These are phyloP conservation scores for Takashimella koratensis DNA, from an alignment of 1,284 basidiomycete genomes.

Conservation along the genomic window DNA sequence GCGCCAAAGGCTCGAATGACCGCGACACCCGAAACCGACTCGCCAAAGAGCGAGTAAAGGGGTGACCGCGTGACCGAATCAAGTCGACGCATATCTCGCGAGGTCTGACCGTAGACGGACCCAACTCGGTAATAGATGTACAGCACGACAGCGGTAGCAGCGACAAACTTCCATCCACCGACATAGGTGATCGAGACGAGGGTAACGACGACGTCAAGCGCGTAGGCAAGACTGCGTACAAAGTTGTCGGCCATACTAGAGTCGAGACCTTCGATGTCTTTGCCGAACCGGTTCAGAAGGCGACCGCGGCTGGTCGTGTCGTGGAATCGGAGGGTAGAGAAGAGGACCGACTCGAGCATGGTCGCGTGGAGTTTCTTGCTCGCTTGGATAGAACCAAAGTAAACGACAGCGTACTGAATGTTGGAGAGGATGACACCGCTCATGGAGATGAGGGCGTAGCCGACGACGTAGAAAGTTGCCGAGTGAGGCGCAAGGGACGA, in stretches of 20 bases:
- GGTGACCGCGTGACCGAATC: conserved; percentile 87
- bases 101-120: conserved; percentile 78
- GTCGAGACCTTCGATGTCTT: conserved; percentile 90
- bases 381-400: conserved; percentile 66
- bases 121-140: conserved; percentile 53
- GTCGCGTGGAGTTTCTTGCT: conserved; percentile 65
- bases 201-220: conserved; percentile 44
- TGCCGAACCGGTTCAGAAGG: conserved; percentile 83
- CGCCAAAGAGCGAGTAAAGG: conserved; percentile 85
- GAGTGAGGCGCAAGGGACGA: conserved; percentile 46
- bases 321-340: conserved; percentile 88
- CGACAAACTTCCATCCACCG: conserved; percentile 71
- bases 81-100: conserved; percentile 80
- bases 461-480: conserved; percentile 67
- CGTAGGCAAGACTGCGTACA: conserved; percentile 59
- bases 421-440: conserved; percentile 36
- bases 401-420: conserved; percentile 42
- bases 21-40: conserved; percentile 77
- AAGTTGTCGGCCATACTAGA: conserved; percentile 81
- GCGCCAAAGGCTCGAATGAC: conserved; percentile 80
- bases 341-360: conserved; percentile 78
- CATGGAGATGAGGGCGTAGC: conserved; percentile 61
- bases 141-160: conserved; percentile 60
- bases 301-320: conserved; percentile 86
- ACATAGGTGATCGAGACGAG: conserved; percentile 65